Base-by-base conservation (phyloP, 768 basidiomycete genomes). In the Kondoa subrosea region DNA sequence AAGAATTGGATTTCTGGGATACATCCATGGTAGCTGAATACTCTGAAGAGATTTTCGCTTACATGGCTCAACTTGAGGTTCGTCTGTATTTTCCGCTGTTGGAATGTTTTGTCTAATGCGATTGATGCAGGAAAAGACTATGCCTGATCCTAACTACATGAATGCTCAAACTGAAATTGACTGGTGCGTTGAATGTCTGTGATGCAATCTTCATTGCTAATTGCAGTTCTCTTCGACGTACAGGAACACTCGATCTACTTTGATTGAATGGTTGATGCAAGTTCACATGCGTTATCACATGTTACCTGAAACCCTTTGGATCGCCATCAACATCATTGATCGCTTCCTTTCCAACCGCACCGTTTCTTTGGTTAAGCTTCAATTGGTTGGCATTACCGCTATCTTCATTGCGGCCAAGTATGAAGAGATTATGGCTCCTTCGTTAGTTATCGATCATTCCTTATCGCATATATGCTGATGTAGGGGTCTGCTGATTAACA, bases 321-420 rank as follows among this genome's bases (percentile, higher is more conserved):
- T 97, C 74, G 89, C 93, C 56, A 83, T 99, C 81, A 99, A 97
- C 80, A 86, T 99, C 69, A 83, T 93, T 71, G 90, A 93, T 76
- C 87, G 90, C 70, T 91, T 93, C 82, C 81, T 93, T 62, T 88
- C 87, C 64, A 85, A 86, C 74, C 85, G 90, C 33, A 85, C 89
- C 67, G 90, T 93, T 21, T 89, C 87, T 2, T 80, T 91, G 56
- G 83, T 88, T 74, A 93, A 91, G 79, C 84, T 93, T 62, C 90
- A 93, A 79, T 86, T 99, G 30, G 95, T 99, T 67, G 95, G 95
- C 30, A 88, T 99, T 70, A 95, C 92, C 0, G 93, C 95, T 61
- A 92, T 99, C 88, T 97, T 97, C 81, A 87, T 99, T 72, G 95
- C 95, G 0, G 87, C 91, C 68, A 99, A 99, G 78, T 99, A 97